Percentiles rank a stretch among this genome's conserved stretches.
phyloP scores from a whole-genome alignment of 768 basidiomycete species.

The Panaeolus cyanescens region DNA sequence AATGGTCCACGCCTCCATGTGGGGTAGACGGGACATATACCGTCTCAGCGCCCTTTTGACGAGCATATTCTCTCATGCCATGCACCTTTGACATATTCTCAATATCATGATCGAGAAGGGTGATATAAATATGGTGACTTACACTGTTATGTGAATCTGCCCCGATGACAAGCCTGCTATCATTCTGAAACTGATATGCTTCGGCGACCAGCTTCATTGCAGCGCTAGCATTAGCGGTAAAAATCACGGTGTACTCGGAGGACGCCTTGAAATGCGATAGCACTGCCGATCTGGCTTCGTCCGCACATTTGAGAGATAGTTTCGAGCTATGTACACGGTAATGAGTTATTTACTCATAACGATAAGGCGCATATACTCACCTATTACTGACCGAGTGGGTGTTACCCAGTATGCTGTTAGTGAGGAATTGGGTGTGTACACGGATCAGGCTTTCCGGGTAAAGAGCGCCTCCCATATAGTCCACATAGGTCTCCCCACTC shows the following conservation, averaged over 20 bases:
- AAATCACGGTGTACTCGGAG: constrained; percentile 77
- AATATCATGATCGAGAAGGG: constrained; percentile 3
- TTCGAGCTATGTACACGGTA: constrained; percentile 52
- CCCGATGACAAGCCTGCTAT: constrained; percentile 66
- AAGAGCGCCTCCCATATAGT: constrained; percentile 84
- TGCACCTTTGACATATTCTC: constrained; percentile 41
- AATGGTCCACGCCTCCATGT: constrained; percentile 63
- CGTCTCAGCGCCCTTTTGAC: constrained; percentile 52
- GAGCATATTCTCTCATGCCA: constrained; percentile 76
- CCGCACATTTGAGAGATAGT: constrained; percentile 63
- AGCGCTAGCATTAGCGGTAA: constrained; percentile 78
- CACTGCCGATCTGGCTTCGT: constrained; percentile 72
- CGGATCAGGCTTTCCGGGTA: constrained; percentile 79
- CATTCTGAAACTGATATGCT: constrained; percentile 66
- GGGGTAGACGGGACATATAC: constrained; percentile 66
- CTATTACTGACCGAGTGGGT: constrained; percentile 84
- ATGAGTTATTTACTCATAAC: constrained; percentile 1
- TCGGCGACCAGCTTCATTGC: constrained; percentile 85
- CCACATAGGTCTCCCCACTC: constrained; percentile 74
- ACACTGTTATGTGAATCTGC: constrained; percentile 85
- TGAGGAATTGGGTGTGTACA: constrained; percentile 71
- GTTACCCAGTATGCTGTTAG: constrained; percentile 70
- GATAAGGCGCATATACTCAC: constrained; percentile 46
- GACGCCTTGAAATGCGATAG: constrained; percentile 79
- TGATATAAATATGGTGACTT: constrained; percentile 14